Evolutionary conservation across 192 early-diverging fungal genomes (phyloP), one percentile per base, ranked within the genome.

Genomic region (Mortierella alpina): DNA sequence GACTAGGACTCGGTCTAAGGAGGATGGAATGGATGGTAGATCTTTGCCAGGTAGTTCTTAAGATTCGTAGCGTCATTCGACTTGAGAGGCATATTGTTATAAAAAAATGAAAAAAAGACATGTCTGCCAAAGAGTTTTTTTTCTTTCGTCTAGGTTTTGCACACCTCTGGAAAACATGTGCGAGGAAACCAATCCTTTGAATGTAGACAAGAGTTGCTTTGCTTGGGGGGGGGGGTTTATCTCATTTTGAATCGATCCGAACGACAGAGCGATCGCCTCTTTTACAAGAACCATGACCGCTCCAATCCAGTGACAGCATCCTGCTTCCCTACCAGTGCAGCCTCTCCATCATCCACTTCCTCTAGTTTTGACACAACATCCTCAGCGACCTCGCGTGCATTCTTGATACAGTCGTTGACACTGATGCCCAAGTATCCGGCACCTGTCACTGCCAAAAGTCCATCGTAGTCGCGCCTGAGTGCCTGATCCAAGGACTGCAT

Each of bases 381-480:
- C 50, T 90, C 72, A 0, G 88, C 91, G 15, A 93, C 86, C 55
- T 87, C 85, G 40, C 91, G 78, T 1, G 92, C 84, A 57, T 93
- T 87, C 61, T 90, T 84, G 20, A 95, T 88, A 68, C 92, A 92
- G 69, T 96, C 94, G 44, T 95, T 95, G 17, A 98, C 90, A 31
- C 92, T 91, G 7, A 96, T 92, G 1, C 97, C 97, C 48, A 90
- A 82, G 66, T 94, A 97, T 22, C 93, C 92, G 10, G 93, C 91
- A 4, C 96, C 96, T 4, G 90, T 88, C 11, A 96, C 89, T 52
- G 91, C 92, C 68, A 96, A 74, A 12, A 80, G 70, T 13, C 90
- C 90, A 11, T 74, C 83, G 39, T 87, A 91, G 7, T 65, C 76
- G 31, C 74, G 52, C 31, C 74, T 60, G 3, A 92, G 75, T 39